These are phyloP conservation scores for Echium plantagineum DNA, from an alignment of 257 asterid genomes.

Conservation along the genomic window DNA sequence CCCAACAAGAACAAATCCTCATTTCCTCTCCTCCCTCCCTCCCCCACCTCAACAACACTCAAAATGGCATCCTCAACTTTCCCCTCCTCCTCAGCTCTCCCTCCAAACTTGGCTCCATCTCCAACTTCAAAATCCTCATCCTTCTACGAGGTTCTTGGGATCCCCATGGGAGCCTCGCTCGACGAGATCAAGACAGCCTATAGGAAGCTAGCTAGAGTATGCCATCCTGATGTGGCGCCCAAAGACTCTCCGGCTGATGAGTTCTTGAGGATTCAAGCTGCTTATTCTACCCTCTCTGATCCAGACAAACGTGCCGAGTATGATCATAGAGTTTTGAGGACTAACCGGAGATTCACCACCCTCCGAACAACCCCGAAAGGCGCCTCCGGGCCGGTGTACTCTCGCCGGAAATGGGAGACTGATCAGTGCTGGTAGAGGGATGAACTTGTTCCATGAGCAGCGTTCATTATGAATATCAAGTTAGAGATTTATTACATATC, in stretches of 20 bases:
- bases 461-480: too few species aligned
- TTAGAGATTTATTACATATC: too few species aligned
- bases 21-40: neutral
- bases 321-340: slow-evolving; percentile 2
- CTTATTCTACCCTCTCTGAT: slow-evolving; percentile 12
- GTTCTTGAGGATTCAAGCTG: slow-evolving; percentile 12
- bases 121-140: slow-evolving; percentile 1
- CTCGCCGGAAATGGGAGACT: slow-evolving; percentile 18
- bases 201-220: slow-evolving; percentile 11
- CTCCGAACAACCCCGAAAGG: neutral
- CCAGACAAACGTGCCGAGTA: slow-evolving; percentile 10
- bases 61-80: neutral
- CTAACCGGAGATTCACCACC: neutral
- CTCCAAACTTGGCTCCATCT: neutral
- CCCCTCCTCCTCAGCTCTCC: neutral
- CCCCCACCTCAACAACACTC: neutral
- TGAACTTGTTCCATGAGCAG: too few species aligned
- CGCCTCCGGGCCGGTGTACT: neutral
- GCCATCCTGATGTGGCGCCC: slow-evolving; percentile 15
- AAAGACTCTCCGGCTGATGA: slow-evolving; percentile 7
- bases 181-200: slow-evolving; percentile 13
- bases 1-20: neutral
- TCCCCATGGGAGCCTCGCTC: slow-evolving; percentile 2
- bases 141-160: slow-evolving; percentile 11
- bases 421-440: slow-evolving; percentile 18